A percentile compares a stretch with the other conserved stretches of the same genome.
Evolutionary conservation across 2,329 filamentous ascomycete genomes (phyloP).

Genomic region (Ophiosphaerella herpotricha): DNA sequence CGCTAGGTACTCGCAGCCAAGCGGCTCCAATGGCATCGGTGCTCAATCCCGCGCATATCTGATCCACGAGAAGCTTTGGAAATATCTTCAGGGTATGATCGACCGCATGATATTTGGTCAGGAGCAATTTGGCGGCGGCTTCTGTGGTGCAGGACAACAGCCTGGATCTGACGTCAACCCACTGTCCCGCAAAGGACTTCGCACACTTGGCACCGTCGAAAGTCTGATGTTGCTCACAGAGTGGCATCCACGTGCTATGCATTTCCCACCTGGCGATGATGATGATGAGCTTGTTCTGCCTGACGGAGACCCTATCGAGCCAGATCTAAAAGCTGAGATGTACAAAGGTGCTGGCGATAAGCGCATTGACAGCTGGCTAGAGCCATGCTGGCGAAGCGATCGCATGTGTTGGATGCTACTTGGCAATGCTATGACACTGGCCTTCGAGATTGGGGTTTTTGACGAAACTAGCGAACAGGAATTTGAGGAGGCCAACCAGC

Average conservation of each 20-base stretch:
- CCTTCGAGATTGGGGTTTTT: constrained; percentile 94
- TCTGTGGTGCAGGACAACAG: constrained; percentile 72
- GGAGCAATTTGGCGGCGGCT: constrained; percentile 89
- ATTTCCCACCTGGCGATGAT: constrained; percentile 79
- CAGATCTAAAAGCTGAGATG: constrained; percentile 43
- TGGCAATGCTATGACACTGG: constrained; percentile 85
- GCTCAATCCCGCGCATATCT: constrained; percentile 83
- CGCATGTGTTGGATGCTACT: constrained; percentile 98
- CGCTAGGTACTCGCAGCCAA: constrained; percentile 81
- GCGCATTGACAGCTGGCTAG: constrained; percentile 92
- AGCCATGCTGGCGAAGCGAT: constrained; percentile 88
- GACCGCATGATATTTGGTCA: constrained; percentile 94
- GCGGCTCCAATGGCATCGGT: constrained; percentile 67
- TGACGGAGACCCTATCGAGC: constrained; percentile 64
- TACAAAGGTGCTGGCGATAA: constrained; percentile 73
- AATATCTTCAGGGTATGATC: constrained; percentile 91
- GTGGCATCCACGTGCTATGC: constrained; percentile 92
- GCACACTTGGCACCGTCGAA: constrained; percentile 92
- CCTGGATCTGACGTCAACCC: constrained; percentile 70
- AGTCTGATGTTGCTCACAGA: constrained; percentile 92
- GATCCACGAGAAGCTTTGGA: constrained; percentile 95
- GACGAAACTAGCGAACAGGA: constrained; percentile 80
- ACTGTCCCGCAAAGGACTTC: constrained; percentile 67
- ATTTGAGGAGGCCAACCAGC: constrained; percentile 49
- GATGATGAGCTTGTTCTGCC: constrained; percentile 68